A percentile compares a stretch with the other conserved stretches of the same genome.
These are phyloP conservation scores for Erysimum cheiri DNA, from an alignment of 441 rosid species.

Conservation along the genomic window DNA sequence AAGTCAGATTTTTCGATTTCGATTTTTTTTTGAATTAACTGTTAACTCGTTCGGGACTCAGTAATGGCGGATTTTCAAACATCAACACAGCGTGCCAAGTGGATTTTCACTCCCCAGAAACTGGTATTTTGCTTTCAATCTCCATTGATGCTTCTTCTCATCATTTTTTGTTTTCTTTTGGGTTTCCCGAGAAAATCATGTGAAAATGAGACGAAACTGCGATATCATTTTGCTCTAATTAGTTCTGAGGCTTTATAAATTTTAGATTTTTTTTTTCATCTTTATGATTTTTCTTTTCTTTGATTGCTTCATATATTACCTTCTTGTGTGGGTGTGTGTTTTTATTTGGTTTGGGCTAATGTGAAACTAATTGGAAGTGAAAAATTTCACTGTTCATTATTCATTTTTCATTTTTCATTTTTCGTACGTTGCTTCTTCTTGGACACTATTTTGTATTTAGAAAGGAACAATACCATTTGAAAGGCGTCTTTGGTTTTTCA, in stretches of 20 bases:
- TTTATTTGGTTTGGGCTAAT: background rate
- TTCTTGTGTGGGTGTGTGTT: background rate
- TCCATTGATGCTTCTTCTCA: background rate
- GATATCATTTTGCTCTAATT: background rate
- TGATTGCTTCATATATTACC: background rate
- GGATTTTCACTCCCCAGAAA: slow-evolving; percentile 85
- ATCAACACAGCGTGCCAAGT: slow-evolving; percentile 86
- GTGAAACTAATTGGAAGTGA: background rate
- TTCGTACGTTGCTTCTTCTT: no score
- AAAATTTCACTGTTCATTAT: background rate
- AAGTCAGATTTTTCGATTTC: slow-evolving; percentile 1
- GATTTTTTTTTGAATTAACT: background rate
- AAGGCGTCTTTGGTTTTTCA: no score
- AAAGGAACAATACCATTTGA: background rate
- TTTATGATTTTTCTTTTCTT: background rate
- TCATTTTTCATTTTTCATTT: no score
- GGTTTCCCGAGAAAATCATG: slow-evolving; percentile 12
- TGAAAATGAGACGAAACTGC: background rate
- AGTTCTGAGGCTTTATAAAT: background rate
- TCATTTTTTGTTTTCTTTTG: slow-evolving; percentile 1
- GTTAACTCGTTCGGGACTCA: slow-evolving; percentile 26
- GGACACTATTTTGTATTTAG: background rate
- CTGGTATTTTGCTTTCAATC: slow-evolving; percentile 51
- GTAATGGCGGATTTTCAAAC: slow-evolving; percentile 91
- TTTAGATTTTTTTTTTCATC: background rate